Evolutionary conservation across 2,329 filamentous ascomycete genomes (phyloP), one percentile per base, ranked within the genome.

Genomic region (Byssothecium circinans): DNA sequence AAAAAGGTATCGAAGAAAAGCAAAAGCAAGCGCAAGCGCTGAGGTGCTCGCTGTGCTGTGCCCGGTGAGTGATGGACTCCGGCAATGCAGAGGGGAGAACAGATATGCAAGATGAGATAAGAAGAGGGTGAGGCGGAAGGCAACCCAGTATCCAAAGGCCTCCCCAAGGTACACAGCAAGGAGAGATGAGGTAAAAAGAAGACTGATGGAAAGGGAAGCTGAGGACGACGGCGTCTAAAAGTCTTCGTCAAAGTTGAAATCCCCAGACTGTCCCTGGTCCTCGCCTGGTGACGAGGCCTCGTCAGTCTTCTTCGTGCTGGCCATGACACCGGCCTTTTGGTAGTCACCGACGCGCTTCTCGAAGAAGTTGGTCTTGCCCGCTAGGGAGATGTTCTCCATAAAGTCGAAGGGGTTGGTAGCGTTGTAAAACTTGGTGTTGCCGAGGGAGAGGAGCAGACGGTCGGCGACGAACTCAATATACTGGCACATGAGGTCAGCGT

Each of bases 331-430:
- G 30, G 94, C 91, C 83, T 99, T 99, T 78, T 99, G 94, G 84
- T 99, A 99, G 70, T 99, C 94, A 73, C 87, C 94, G 48, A 99
- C 94, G 64, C 94, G 90, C 88, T 99, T 99, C 87, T 99, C 94
- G 74, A 99, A 99, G 84, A 99, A 99, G 85, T 99, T 99, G 73
- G 94, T 99, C 88, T 99, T 99, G 76, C 94, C 94, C 43, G 91
- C 89, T 10, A 99, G 83, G 18, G 94, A 97, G 75, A 99, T 99
- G 78, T 96, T 96, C 83, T 99, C 94, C 94, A 99, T 99, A 76
- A 99, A 99, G 81, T 99, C 94, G 73, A 99, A 99, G 71, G 94
- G 94, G 79, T 99, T 99, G 73, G 86, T 83, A 20, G 87, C 80
- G 70, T 94, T 89, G 84, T 95, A 99, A 65, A 88, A 81, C 82